Evolutionary conservation across 345 rosid genomes (phyloP).

Genomic region (Eutrema japonicum): DNA sequence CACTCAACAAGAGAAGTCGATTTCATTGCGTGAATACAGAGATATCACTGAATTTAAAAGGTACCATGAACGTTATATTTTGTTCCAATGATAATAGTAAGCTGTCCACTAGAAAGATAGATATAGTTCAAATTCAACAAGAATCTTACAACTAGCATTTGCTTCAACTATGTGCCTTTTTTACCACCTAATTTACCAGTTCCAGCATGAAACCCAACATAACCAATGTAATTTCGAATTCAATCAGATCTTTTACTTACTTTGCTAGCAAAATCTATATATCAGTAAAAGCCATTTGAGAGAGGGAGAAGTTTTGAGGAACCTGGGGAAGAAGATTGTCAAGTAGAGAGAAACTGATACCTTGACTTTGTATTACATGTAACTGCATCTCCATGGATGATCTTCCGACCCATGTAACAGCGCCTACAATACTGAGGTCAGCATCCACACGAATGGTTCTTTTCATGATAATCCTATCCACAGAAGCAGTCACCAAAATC

Average conservation of each 20-base stretch:
- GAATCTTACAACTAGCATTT: neutral
- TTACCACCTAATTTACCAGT: conserved; percentile 11
- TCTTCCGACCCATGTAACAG: conserved; percentile 91
- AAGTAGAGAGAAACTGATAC: conserved; percentile 41
- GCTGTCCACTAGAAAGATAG: neutral
- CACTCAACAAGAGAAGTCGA: neutral
- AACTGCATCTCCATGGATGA: conserved; percentile 89
- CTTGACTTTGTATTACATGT: conserved; percentile 69
- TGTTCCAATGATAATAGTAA: neutral
- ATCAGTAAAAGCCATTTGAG: conserved; percentile 2
- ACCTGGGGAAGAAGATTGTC: conserved; percentile 8
- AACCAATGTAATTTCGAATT: neutral
- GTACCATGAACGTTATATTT: neutral
- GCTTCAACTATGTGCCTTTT: no score
- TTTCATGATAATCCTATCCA: conserved; percentile 73
- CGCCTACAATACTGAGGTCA: conserved; percentile 65
- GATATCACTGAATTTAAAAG: neutral
- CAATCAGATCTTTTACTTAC: neutral
- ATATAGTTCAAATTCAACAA: conserved; percentile 8
- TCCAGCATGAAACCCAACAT: neutral
- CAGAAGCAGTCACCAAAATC: conserved; percentile 89
- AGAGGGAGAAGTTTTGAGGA: neutral
- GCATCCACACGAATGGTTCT: conserved; percentile 63
- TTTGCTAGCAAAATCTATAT: neutral
- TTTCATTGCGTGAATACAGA: neutral